phyloP scores from a whole-genome alignment of 2,329 filamentous ascomycete species.

The Ambrosiella xylebori region DNA sequence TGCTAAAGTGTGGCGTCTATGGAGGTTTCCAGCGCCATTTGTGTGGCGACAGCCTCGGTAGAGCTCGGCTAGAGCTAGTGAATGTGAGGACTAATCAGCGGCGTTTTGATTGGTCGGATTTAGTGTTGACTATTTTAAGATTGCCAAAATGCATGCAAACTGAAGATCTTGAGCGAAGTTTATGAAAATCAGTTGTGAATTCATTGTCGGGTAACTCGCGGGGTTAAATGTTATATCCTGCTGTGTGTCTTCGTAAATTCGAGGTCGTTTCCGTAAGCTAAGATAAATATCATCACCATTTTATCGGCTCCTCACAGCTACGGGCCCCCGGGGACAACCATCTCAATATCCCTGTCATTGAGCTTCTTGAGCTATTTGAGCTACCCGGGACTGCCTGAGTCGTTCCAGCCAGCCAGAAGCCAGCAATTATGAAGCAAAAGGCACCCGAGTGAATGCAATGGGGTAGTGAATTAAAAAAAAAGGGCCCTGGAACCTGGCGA shows the following conservation, averaged over 20 bases:
- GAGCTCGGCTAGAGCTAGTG: slow-evolving; percentile 12
- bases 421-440: slow-evolving; percentile 5
- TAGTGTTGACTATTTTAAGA: too few relatives aligned
- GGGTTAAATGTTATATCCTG: too few relatives aligned
- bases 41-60: slow-evolving; percentile 13
- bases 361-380: background rate
- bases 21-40: background rate
- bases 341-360: background rate
- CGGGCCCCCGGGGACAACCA: background rate
- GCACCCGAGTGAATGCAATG: background rate
- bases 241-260: too few relatives aligned
- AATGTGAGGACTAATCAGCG: slow-evolving; percentile 9
- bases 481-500: background rate
- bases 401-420: background rate
- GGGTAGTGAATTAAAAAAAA: background rate
- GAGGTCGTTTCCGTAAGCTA: too few relatives aligned
- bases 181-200: background rate
- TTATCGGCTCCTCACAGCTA: background rate
- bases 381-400: background rate
- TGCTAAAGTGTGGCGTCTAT: background rate
- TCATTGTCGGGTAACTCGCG: background rate
- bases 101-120: slow-evolving; percentile 11
- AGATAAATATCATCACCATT: background rate
- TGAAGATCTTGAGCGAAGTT: too few relatives aligned
- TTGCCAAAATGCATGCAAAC: too few relatives aligned